Evolutionary conservation across 306 rosid genomes (phyloP), one percentile per base, ranked within the genome.

Genomic region (Cucumis cinereus): DNA sequence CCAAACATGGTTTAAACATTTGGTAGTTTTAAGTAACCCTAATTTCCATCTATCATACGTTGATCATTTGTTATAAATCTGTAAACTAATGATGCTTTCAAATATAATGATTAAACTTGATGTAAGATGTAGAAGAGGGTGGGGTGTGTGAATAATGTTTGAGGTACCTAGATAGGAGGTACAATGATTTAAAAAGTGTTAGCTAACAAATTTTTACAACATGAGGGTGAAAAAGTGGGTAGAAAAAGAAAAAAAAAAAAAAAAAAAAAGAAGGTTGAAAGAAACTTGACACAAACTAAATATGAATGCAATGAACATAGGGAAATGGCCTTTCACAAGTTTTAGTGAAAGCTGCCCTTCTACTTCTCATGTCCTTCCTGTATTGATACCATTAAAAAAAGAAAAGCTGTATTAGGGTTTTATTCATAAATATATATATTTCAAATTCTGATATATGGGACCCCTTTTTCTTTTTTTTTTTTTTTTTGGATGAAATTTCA

Each of bases 311-410:
- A 33, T 33, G 24, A 17, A 19, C 70, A 63, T 63, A 63, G 70
- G 70, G 70, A 63, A 63, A 63, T 35, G 23, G 23, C 41, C 67
- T 28, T 6, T 61, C 67, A 14, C 71, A 66, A n/a, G 28, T 66
- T 66, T n/a, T n/a, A 66, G 73, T 67, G 73, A 67, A 67, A 67
- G 73, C 73, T 67, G 73, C 54, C 11, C 17, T 67, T 67, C 73
- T 67, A 5, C 17, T 67, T 67, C 73, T 67, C 73, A 67, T 40
- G 73, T 67, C 73, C 73, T 67, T 40, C 73, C n/a, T 66, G 73
- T 40, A 67, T 67, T 67, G n/a, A 67, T 20, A 67, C 23, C 53
- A 67, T 67, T 12, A 11, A 30, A 30, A 28, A 28, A 0, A 28
- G 8, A 16, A 67, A 41, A 20, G 52, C 30, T 67, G 33, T 40